Percentiles rank a stretch among this genome's conserved stretches.
Conservation (phyloP, 371 early-diverging fungal species). For the Nosema muscidifuracis region DNA sequence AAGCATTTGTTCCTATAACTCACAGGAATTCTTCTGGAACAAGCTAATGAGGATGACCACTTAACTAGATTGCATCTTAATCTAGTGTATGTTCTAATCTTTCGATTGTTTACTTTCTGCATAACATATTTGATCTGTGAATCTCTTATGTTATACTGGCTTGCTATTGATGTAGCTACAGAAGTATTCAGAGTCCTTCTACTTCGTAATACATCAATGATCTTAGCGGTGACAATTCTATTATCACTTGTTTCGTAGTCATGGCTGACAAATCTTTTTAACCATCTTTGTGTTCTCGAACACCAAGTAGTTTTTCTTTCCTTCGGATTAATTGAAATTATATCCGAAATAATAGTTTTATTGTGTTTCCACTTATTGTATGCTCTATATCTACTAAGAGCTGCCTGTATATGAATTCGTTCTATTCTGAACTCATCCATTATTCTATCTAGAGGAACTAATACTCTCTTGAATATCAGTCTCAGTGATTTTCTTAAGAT, state of each 20-base stretch:
- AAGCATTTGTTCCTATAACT: not conserved
- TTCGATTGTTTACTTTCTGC: not conserved
- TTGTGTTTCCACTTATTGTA: slow-evolving; percentile 1
- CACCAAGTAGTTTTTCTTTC: not conserved
- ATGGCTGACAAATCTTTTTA: slow-evolving; percentile 9
- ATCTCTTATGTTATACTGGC: not conserved
- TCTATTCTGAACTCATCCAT: not conserved
- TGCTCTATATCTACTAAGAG: not conserved
- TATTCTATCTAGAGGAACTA: not conserved
- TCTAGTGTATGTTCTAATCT: slow-evolving; percentile 2
- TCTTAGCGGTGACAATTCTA: not conserved
- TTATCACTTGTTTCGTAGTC: not conserved
- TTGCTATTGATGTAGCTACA: not conserved
- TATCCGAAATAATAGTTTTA: slow-evolving; percentile 14
- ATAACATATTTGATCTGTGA: slow-evolving; percentile 7
- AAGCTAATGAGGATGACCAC: not conserved
- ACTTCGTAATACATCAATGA: slow-evolving; percentile 4
- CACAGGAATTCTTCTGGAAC: not conserved
- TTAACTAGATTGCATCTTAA: slow-evolving; percentile 7
- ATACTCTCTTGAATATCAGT: not conserved
- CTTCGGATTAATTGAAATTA: not conserved
- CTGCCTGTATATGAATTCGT: slow-evolving; percentile 11
- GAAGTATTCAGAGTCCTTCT: not conserved
- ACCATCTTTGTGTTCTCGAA: slow-evolving; percentile 7
- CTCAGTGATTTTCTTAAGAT: not conserved